Base-by-base conservation (phyloP, 805 yeast species). In the Metschnikowia gruessii region DNA sequence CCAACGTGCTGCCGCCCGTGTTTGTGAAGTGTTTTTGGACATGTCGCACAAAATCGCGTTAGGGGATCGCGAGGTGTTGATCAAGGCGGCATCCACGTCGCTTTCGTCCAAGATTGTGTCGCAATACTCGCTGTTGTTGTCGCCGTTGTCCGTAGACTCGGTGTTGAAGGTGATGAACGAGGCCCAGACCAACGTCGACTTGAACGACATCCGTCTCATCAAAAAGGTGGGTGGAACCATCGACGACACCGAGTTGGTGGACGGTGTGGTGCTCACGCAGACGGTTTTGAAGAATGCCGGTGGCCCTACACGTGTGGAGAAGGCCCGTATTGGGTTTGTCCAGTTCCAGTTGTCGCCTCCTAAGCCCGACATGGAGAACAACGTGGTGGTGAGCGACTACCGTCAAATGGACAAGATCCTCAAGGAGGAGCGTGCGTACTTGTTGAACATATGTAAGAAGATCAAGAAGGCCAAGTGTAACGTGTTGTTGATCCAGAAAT, bases 391-490 rank as follows among this genome's bases (percentile, higher is more conserved):
- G 45, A 94, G 87, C 63, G 99, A 94, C 68, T 94, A 94, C 74
- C 82, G 99, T 69, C 99, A 94, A 70, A 94, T 94, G 99, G 99
- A 94, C 70, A 94, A 92, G 73, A 94, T 94, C 58, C 76, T 94
- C 64, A 94, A 95, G 64, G 99, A 94, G 71, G 99, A 94, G 76
- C 84, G 99, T 65, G 94, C 96, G 24, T 94, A 94, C 65, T 73
- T 94, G 62, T 79, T 94, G 64, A 92, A 92, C 66, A 87, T 94
- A 64, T 91, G 97, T 75, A 94, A 94, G 70, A 89, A 88, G 65
- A 89, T 94, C 71, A 94, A 95, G 65, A 94, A 94, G 77, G 85
- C 97, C 55, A 94, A 91, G 70, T 94, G 99, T 75, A 91, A 91
- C 58, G 97, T 90, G 47, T 67, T 90, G 56, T 74, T 90, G 59